Evolutionary conservation across 768 basidiomycete species (phyloP).

Genomic region (Boletales sp.): DNA sequence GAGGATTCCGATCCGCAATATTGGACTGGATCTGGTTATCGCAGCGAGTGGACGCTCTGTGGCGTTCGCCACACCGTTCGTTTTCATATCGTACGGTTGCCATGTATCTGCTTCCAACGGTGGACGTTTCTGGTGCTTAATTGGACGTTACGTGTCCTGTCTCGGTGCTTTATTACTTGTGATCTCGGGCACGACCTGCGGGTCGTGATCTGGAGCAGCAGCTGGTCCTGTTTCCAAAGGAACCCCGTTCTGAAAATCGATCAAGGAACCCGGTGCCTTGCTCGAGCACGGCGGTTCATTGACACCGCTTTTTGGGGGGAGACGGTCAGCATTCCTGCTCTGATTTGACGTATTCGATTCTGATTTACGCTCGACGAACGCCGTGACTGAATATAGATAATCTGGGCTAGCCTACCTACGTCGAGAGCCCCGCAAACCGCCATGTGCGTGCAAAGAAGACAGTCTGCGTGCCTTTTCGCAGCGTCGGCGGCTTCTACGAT

Average conservation of each 20-base stretch:
- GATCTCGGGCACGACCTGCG: slow-evolving; percentile 15
- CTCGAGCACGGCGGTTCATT: slow-evolving; percentile 13
- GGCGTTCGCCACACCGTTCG: slow-evolving; percentile 21
- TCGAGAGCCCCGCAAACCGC: slow-evolving; percentile 13
- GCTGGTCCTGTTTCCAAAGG: slow-evolving; percentile 22
- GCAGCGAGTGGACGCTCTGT: slow-evolving; percentile 4
- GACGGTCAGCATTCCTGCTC: slow-evolving; percentile 23
- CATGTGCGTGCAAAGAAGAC: slow-evolving; percentile 13
- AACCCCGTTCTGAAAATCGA: slow-evolving; percentile 26
- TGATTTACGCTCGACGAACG: slow-evolving; percentile 21
- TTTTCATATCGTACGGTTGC: slow-evolving; percentile 17
- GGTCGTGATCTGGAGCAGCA: slow-evolving; percentile 26
- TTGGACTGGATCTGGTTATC: too few species aligned
- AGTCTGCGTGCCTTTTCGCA: slow-evolving; percentile 10
- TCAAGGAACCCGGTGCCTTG: slow-evolving; percentile 28
- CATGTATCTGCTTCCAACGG: slow-evolving; percentile 12
- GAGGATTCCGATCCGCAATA: slow-evolving; percentile 12
- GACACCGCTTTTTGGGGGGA: slow-evolving; percentile 8
- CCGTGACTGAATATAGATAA: slow-evolving; percentile 17
- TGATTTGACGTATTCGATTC: slow-evolving; percentile 26
- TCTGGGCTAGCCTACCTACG: slow-evolving; percentile 10
- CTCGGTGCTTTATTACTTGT: slow-evolving; percentile 15
- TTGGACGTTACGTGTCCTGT: slow-evolving; percentile 12
- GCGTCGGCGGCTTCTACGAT: slow-evolving; percentile 26
- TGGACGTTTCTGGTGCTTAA: slow-evolving; percentile 23